A percentile compares a stretch with the other conserved stretches of the same genome.
Evolutionary conservation across 2,329 filamentous ascomycete genomes (phyloP).

Genomic region (Periconia digitata): DNA sequence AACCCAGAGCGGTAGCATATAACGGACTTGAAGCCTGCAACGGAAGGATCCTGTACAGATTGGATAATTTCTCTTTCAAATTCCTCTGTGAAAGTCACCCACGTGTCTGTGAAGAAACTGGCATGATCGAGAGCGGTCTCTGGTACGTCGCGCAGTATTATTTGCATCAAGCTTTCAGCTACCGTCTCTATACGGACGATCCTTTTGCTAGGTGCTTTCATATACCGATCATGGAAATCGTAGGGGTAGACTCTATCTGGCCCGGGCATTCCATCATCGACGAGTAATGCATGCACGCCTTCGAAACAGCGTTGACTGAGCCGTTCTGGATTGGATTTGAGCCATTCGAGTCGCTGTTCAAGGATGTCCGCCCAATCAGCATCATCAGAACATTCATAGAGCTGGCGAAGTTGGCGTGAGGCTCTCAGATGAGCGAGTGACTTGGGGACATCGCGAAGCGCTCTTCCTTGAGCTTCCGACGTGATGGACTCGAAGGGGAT

Average conservation of each 20-base stretch:
- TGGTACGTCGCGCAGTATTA: conserved; percentile 46
- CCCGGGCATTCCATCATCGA: conserved; percentile 72
- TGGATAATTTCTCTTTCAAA: conserved; percentile 58
- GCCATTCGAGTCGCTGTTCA: conserved; percentile 50
- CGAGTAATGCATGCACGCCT: conserved; percentile 71
- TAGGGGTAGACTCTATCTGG: conserved; percentile 61
- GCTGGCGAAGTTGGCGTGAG: conserved; percentile 65
- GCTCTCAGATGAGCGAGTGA: conserved; percentile 71
- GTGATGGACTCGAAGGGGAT: conserved; percentile 65
- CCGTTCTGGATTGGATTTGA: conserved; percentile 51
- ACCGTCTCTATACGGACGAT: conserved; percentile 78
- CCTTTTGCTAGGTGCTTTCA: conserved; percentile 64
- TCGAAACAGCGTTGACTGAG: conserved; percentile 67
- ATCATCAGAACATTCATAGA: conserved; percentile 60
- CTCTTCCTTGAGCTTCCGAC: conserved; percentile 71
- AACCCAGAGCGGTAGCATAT: conserved; percentile 81
- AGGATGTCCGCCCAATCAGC: conserved; percentile 63
- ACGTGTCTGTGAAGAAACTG: conserved; percentile 41
- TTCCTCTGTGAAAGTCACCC: conserved; percentile 50
- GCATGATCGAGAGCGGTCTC: conserved; percentile 35
- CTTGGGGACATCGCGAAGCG: conserved; percentile 62
- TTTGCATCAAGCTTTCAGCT: conserved; percentile 63
- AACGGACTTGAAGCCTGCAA: conserved; percentile 81
- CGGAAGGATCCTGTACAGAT: conserved; percentile 64
- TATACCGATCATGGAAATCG: conserved; percentile 62